Evolutionary conservation across 352 stramenopile genomes (phyloP), one percentile per base, ranked within the genome.

Genomic region (Phytophthora litchii): DNA sequence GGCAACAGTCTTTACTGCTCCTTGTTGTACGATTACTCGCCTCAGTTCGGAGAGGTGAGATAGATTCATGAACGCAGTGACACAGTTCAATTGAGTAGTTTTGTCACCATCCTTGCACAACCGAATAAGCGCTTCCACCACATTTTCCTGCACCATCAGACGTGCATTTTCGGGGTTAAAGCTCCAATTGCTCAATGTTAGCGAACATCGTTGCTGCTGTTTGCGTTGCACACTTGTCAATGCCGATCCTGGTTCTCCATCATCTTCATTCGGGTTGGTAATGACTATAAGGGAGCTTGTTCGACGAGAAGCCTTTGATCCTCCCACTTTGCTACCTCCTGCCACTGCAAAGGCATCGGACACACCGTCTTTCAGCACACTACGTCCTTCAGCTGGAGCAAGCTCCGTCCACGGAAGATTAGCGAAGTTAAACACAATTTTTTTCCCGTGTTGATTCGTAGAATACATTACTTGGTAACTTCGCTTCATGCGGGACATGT

Each of bases 161-260:
- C 78, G 53, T 13, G 86, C 90, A 53, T 97, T 97, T 1, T 86
- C 82, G 0, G 80, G 75, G 48, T 95, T 94, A 17, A 78, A 85
- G 64, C 85, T 95, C 90, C 90, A 97, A 44, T 94, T 91, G 29
- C 87, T 92, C 9, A 97, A 68, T 19, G 88, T 96, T 13, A 88
- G 72, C 0, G 88, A 85, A 50, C 90, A 97, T 7, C 83, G 72
- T 27, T 94, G 82, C 2, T 77, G 59, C 36, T 86, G 76, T 9
- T 80, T 64, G 17, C 67, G 43, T 37, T 66, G 68, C 1, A 61
- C 40, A n/a, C 37, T 64, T 1, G 49, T 67, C 12, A 71, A 11
- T 9, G 31, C 54, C 1, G 49, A 60, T n/a, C 40, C 50, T 17
- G 8, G 32, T 7, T 59, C 56, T 11, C 20, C 43, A 3, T 52